phyloP scores from a whole-genome alignment of 441 rosid species.

The Gossypium trilobum region DNA sequence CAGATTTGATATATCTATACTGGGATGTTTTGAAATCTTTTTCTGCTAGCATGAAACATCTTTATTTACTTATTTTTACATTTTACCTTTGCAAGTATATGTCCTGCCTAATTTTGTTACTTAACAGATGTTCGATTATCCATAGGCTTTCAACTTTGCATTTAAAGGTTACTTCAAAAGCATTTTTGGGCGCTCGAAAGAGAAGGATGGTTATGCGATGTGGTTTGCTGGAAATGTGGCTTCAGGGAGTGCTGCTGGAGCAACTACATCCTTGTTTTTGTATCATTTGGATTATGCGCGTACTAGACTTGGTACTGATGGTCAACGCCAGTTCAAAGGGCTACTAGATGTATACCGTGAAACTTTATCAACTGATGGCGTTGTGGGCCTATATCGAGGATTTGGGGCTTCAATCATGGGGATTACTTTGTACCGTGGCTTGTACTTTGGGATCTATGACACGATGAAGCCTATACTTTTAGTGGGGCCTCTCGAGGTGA shows the following conservation, averaged over 20 bases:
- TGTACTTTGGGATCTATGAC: slow-evolving; percentile 89
- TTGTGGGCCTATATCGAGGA: slow-evolving; percentile 70
- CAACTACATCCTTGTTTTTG: slow-evolving; percentile 58
- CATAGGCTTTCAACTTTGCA: slow-evolving; percentile 93
- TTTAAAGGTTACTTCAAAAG: slow-evolving; percentile 82
- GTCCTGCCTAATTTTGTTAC: slow-evolving; percentile 27
- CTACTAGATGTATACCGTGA: slow-evolving; percentile 67
- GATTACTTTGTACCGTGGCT: slow-evolving; percentile 76
- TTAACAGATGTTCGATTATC: slow-evolving; percentile 53
- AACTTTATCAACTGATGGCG: slow-evolving; percentile 62
- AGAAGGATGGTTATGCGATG: slow-evolving; percentile 68
- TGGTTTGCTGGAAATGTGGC: slow-evolving; percentile 65
- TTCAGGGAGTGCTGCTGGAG: slow-evolving; percentile 96
- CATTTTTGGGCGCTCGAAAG: slow-evolving; percentile 58
- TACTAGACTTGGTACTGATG: slow-evolving; percentile 78
- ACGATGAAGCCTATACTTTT: slow-evolving; percentile 72
- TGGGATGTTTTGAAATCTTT: neutral
- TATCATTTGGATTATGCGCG: slow-evolving; percentile 71
- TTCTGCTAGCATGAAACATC: neutral
- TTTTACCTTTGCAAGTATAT: neutral
- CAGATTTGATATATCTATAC: neutral
- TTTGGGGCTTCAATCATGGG: slow-evolving; percentile 83
- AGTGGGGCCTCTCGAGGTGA: slow-evolving; percentile 80
- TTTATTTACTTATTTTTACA: neutral
- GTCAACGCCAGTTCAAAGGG: slow-evolving; percentile 66